Evolutionary conservation across 176 grass and related monocot species (phyloP), one percentile per base, ranked within the genome.

Genomic region (Ensete ventricosum): DNA sequence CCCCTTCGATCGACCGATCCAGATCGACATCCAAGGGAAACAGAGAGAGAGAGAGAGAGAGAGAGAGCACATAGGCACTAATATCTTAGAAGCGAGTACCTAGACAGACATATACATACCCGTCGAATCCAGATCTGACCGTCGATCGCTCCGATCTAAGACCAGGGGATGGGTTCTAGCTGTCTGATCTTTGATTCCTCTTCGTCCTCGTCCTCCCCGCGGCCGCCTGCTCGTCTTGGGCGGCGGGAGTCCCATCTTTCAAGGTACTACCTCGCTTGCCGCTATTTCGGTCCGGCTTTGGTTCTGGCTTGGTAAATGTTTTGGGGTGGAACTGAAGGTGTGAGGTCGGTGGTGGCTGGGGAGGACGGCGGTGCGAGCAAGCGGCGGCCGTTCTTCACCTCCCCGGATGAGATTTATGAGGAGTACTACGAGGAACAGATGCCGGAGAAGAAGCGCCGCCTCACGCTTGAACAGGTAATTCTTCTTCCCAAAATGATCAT

Each of bases 341-440:
- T 70, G 67, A 52, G 67, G 29, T 70, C 67, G 48, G 67, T 52
- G 67, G 63, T 65, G 63, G 63, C 26, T 21, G 63, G 63, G 63
- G 27, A 70, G 67, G 67, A 70, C 8, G 43, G 67, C 67, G 16
- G 67, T 9, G 8, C 67, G 1, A 52, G 6, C 82, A 22, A 90
- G 79, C 78, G 93, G 25, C 93, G 93, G 21, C 93, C 93, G 12
- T 96, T 96, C 83, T 90, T 92, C 78, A 96, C 83, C 62, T 86
- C 89, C 11, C 84, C 91, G 55, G 93, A 96, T 76, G 93, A 96
- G 73, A 76, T 96, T 22, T 62, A 89, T 13, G 89, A 96, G 59
- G 92, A 96, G 78, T 96, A 92, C 89, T 96, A 96, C 83, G 93
- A 96, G 66, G 93, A 96, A 72, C 93, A 96, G 81, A 80, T 84